Conservation (phyloP, 257 asterid genomes). For the Orobanche coerulescens region DNA sequence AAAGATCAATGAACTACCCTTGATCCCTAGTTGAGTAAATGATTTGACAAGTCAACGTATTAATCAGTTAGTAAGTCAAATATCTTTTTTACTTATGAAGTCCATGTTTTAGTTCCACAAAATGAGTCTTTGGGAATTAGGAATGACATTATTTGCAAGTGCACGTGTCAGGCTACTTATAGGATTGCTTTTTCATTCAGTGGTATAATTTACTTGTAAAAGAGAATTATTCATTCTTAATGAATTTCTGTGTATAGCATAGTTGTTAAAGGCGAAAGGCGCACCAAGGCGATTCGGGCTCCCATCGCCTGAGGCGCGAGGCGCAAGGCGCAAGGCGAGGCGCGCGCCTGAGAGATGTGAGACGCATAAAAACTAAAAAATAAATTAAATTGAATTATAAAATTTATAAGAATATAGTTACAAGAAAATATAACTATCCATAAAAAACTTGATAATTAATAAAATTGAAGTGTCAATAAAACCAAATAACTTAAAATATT, state of each 20-base stretch:
- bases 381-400: no score
- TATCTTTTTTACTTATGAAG: background rate
- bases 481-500: no score
- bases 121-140: background rate
- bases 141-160: background rate
- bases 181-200: background rate
- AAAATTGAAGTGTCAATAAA: no score
- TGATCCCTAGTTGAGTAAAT: background rate
- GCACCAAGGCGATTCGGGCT: no score
- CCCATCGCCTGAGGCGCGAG: no score
- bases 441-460: no score
- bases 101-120: background rate
- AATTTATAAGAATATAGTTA: no score
- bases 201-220: background rate
- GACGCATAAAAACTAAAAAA: no score
- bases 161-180: background rate
- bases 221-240: background rate
- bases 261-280: no score
- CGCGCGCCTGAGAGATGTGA: no score
- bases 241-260: background rate
- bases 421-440: no score
- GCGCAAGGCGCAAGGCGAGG: no score
- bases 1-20: background rate
- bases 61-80: background rate
- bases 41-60: background rate